Percentiles rank a stretch among this genome's conserved stretches.
phyloP scores from a whole-genome alignment of 495 filamentous ascomycete genomes.

The Aspergillus baeticus region DNA sequence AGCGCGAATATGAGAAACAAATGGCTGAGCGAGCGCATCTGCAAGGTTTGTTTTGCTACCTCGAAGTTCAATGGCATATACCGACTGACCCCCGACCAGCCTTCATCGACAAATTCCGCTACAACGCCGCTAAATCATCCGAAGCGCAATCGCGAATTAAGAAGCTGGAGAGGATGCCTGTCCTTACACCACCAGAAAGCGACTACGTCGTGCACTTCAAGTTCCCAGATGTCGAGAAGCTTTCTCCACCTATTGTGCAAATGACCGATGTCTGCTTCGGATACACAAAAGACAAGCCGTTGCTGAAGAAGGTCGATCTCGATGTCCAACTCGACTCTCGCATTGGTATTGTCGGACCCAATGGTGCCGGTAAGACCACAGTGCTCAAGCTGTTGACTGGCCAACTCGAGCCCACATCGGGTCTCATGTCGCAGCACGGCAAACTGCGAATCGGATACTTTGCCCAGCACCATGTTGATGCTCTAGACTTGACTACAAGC shows the following conservation, averaged over 20 bases:
- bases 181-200: conserved; percentile 84
- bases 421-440: conserved; percentile 82
- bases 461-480: conserved; percentile 98
- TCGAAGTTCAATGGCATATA: too few species aligned
- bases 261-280: conserved; percentile 93
- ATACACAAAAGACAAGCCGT: conserved; percentile 75
- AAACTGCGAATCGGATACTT: conserved; percentile 93
- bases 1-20: conserved; percentile 98
- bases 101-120: conserved; percentile 99
- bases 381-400: conserved; percentile 92
- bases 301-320: conserved; percentile 84
- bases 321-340: conserved; percentile 97
- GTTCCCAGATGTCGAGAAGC: conserved; percentile 96
- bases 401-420: conserved; percentile 72
- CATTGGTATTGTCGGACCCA: conserved; percentile 97
- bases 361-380: conserved; percentile 98
- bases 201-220: conserved; percentile 98
- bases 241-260: conserved; percentile 96
- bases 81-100: conserved; percentile 44
- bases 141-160: conserved; percentile 98
- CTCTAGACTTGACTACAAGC: conserved; percentile 81
- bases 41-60: conserved; percentile 43
- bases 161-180: conserved; percentile 95
- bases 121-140: conserved; percentile 98
- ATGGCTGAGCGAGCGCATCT: conserved; percentile 91